Evolutionary conservation across 2,329 filamentous ascomycete species (phyloP).

Genomic region (Thermothelomyces thermophilus): DNA sequence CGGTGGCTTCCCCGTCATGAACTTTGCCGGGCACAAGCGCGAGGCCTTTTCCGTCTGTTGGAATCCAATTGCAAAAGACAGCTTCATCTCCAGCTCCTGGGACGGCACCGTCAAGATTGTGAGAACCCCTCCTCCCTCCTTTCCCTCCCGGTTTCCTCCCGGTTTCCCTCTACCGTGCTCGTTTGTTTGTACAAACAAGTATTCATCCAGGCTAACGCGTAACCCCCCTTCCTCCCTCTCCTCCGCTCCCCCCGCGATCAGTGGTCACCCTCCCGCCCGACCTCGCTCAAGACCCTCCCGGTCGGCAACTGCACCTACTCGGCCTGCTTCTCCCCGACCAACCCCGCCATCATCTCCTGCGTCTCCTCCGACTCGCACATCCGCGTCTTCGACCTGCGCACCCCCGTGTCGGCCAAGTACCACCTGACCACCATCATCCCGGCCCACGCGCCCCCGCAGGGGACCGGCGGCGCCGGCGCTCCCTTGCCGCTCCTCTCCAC

Average conservation of each 20-base stretch:
- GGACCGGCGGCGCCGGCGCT: constrained; percentile 25
- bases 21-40: constrained; percentile 87
- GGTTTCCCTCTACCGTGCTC: background rate
- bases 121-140: constrained; percentile 21
- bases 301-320: constrained; percentile 93
- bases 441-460: constrained; percentile 59
- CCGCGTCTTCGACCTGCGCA: constrained; percentile 85
- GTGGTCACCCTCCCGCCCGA: constrained; percentile 75
- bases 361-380: constrained; percentile 86
- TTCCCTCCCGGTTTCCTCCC: background rate
- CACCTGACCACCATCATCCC: constrained; percentile 79
- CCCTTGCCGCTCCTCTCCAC: constrained; percentile 19
- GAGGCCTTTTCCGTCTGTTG: constrained; percentile 91
- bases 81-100: constrained; percentile 88
- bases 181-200: too few relatives aligned
- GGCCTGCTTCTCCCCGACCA: constrained; percentile 83
- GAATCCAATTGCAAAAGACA: constrained; percentile 87
- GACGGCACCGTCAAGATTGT: constrained; percentile 91
- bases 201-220: too few relatives aligned
- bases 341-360: constrained; percentile 75
- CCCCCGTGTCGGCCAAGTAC: constrained; percentile 77
- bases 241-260: too few relatives aligned
- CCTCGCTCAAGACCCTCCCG: constrained; percentile 77
- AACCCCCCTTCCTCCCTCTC: too few relatives aligned
- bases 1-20: constrained; percentile 78